Evolutionary conservation across 2,329 filamentous ascomycete genomes (phyloP).

Genomic region (Sclerotinia glacialis): DNA sequence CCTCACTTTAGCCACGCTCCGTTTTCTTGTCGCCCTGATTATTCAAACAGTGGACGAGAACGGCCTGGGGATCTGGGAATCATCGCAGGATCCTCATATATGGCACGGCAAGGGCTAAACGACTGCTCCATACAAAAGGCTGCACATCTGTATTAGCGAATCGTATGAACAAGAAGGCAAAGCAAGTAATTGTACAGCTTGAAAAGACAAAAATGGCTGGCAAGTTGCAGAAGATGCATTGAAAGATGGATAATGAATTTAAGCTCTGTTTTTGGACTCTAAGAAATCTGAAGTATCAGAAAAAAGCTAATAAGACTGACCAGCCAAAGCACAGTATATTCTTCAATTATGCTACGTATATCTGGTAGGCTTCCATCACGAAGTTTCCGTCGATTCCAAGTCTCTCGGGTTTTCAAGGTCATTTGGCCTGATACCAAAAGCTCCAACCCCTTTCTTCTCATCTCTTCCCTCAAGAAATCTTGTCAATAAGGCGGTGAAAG

Average conservation of each 20-base stretch:
- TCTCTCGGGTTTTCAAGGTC: not conserved
- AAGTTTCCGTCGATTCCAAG: not conserved
- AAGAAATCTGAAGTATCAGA: not conserved
- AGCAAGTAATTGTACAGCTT: not conserved
- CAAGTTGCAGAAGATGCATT: accelerated
- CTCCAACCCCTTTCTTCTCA: conserved; percentile 11
- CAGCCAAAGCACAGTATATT: not conserved
- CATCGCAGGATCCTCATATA: not conserved
- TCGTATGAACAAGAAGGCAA: not conserved
- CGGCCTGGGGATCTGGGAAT: not conserved
- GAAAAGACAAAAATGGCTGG: not conserved
- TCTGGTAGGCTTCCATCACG: not conserved
- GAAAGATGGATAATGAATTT: too few species aligned
- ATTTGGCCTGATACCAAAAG: not conserved
- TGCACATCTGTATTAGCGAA: not conserved
- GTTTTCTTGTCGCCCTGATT: not conserved
- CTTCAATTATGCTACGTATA: not conserved
- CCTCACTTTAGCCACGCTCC: accelerated
- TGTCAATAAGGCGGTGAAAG: not conserved
- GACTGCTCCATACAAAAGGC: not conserved
- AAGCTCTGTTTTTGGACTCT: too few species aligned
- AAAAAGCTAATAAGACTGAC: not conserved
- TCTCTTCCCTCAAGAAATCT: conserved; percentile 22
- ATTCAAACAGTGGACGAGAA: not conserved
- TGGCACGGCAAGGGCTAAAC: not conserved